A percentile compares a stretch with the other conserved stretches of the same genome.
phyloP scores from a whole-genome alignment of 2,329 filamentous ascomycete genomes.

The Trichoderma asperellum region DNA sequence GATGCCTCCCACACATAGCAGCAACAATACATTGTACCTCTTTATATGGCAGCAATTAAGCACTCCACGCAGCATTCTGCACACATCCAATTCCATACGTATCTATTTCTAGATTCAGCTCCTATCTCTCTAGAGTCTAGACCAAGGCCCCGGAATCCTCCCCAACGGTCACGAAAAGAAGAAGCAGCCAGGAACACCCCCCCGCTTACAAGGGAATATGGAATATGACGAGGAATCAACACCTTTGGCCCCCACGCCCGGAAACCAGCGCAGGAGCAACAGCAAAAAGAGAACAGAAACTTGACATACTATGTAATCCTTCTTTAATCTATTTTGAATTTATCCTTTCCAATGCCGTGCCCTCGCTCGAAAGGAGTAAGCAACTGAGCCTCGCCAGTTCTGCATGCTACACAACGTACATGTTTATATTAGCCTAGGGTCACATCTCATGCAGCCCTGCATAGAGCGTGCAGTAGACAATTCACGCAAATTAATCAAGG shows the following conservation, averaged over 20 bases:
- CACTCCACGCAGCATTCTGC: background rate
- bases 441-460: slow-evolving; percentile 3
- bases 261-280: background rate
- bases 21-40: background rate
- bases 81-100: background rate
- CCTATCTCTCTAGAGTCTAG: background rate
- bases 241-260: slow-evolving; percentile 17
- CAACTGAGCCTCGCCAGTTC: background rate
- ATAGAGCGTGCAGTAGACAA: background rate
- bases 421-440: slow-evolving; percentile 9
- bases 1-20: background rate
- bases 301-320: background rate
- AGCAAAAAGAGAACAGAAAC: background rate
- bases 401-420: background rate
- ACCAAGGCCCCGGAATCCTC: background rate
- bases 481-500: slow-evolving; percentile 5
- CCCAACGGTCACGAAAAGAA: background rate
- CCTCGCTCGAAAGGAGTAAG: background rate
- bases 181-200: background rate
- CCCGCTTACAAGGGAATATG: background rate
- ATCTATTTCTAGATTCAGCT: background rate
- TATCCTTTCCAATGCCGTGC: slow-evolving; percentile 2
- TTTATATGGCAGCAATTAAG: background rate
- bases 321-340: slow-evolving; percentile 14
- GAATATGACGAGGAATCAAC: background rate